Percentiles rank a stretch among this genome's conserved stretches.
Evolutionary conservation across 2,329 filamentous ascomycete species (phyloP).

Genomic region (Apiospora pterosperma): DNA sequence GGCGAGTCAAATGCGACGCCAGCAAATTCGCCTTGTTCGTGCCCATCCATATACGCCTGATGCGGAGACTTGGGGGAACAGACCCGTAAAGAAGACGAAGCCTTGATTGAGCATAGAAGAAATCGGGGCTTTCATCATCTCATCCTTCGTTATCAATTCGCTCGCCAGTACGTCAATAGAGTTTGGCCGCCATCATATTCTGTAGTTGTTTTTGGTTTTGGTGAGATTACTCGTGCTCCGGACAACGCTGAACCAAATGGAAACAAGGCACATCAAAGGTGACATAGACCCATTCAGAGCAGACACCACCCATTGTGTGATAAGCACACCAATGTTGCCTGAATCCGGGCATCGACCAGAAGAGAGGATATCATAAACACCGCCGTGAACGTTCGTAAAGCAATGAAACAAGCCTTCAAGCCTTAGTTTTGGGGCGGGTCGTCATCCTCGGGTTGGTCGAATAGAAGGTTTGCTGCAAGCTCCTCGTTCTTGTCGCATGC

Average conservation of each 20-base stretch:
- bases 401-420: slow-evolving; percentile 6
- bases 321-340: neutral
- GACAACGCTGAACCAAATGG: neutral
- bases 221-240: neutral
- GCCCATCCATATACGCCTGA: neutral
- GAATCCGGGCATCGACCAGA: slow-evolving; percentile 6
- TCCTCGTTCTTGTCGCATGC: slow-evolving; percentile 99
- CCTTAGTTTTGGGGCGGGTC: slow-evolving; percentile 48
- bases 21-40: neutral
- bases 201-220: neutral
- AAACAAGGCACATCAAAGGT: neutral
- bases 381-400: slow-evolving; percentile 7
- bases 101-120: neutral
- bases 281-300: neutral
- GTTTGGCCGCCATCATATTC: neutral
- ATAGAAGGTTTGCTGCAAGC: slow-evolving; percentile 94
- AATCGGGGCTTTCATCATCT: neutral
- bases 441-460: slow-evolving; percentile 91
- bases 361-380: slow-evolving; percentile 14
- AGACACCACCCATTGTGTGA: neutral
- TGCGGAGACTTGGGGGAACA: neutral
- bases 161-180: neutral
- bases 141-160: neutral
- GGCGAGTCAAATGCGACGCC: neutral
- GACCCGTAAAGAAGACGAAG: neutral